A percentile compares a stretch with the other conserved stretches of the same genome.
These are phyloP conservation scores for Parasitella parasitica DNA, from an alignment of 371 early-diverging fungal genomes.

Conservation along the genomic window DNA sequence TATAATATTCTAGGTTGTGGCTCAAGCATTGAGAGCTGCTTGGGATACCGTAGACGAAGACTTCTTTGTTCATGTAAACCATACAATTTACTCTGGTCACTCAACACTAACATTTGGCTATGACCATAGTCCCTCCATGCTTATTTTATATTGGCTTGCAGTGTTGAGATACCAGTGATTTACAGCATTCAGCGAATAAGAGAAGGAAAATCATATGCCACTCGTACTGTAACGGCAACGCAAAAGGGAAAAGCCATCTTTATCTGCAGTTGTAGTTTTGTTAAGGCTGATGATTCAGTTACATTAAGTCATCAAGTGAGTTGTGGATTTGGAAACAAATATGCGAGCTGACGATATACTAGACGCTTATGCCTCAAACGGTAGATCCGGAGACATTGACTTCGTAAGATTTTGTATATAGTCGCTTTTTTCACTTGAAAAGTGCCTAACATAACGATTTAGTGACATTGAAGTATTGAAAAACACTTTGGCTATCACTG, in stretches of 20 bases:
- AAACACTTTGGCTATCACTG: slow-evolving; percentile 27
- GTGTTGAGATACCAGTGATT: slow-evolving; percentile 40
- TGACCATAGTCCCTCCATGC: slow-evolving; percentile 36
- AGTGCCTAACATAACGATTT: too few relatives aligned
- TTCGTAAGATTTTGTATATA: slow-evolving; percentile 39
- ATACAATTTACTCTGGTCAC: too few relatives aligned
- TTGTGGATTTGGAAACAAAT: neutral
- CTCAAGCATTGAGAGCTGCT: slow-evolving; percentile 80
- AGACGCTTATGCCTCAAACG: slow-evolving; percentile 34
- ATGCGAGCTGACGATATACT: neutral
- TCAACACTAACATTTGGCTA: too few relatives aligned
- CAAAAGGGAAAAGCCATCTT: slow-evolving; percentile 47
- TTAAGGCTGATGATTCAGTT: slow-evolving; percentile 25
- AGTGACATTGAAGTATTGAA: slow-evolving; percentile 40
- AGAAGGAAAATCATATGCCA: slow-evolving; percentile 48
- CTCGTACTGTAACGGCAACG: slow-evolving; percentile 41
- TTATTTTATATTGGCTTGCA: slow-evolving; percentile 45
- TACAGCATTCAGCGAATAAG: slow-evolving; percentile 41
- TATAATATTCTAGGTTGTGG: slow-evolving; percentile 77
- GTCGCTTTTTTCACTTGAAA: too few relatives aligned
- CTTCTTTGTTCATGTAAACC: slow-evolving; percentile 65
- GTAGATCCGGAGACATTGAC: slow-evolving; percentile 27
- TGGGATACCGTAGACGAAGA: slow-evolving; percentile 70
- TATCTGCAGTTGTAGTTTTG: slow-evolving; percentile 39
- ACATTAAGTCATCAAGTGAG: slow-evolving; percentile 45